These are phyloP conservation scores for Arthroderma uncinatum DNA, from an alignment of 2,329 filamentous ascomycete genomes.

Conservation along the genomic window DNA sequence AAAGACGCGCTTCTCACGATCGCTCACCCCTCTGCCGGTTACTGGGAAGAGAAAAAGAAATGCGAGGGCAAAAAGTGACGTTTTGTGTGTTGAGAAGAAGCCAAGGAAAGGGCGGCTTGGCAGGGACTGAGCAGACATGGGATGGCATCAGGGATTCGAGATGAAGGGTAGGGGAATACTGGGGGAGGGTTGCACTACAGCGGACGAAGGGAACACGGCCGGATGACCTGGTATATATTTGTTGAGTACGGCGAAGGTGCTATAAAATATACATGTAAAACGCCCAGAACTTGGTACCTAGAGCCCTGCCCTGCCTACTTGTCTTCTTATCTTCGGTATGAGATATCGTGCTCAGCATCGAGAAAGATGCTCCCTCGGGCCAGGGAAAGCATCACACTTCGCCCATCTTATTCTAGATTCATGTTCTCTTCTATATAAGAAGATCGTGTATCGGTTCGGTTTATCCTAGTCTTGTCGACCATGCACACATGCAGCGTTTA, in stretches of 20 bases:
- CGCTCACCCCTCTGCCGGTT: neutral
- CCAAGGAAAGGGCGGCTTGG: neutral
- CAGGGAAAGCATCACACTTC: neutral
- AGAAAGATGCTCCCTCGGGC: neutral
- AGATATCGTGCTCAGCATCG: too few relatives aligned
- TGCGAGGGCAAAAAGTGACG: neutral
- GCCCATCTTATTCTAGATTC: neutral
- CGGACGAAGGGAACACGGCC: neutral
- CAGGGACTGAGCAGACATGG: neutral
- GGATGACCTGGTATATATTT: neutral
- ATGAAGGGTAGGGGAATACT: too few relatives aligned
- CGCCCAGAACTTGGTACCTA: neutral
- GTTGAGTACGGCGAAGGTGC: neutral
- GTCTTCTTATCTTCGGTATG: too few relatives aligned
- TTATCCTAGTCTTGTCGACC: neutral
- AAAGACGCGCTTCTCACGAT: neutral
- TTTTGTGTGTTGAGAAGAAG: neutral
- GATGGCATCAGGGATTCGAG: neutral
- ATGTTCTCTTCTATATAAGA: neutral
- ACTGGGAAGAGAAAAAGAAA: neutral
- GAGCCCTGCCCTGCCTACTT: neutral
- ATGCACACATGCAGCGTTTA: slow-evolving; percentile 32
- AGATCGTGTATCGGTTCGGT: neutral
- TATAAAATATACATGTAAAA: slow-evolving; percentile 2
- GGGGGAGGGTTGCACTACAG: neutral